These are phyloP conservation scores for Rhizophora mangle DNA, from an alignment of 345 rosid genomes.

Conservation along the genomic window DNA sequence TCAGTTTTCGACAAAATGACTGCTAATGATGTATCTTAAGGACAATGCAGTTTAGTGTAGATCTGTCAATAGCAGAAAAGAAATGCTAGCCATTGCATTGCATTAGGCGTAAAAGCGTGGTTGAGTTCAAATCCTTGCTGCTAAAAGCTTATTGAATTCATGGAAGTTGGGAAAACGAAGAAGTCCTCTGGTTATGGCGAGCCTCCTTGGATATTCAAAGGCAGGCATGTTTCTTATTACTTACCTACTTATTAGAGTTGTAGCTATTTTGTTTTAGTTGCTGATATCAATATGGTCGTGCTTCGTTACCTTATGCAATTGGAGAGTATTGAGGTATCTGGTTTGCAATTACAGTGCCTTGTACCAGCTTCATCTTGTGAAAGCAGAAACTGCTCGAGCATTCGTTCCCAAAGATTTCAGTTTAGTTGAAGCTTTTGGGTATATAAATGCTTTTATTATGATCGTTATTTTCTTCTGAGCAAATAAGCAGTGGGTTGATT, in stretches of 20 bases:
- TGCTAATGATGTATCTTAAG: not conserved
- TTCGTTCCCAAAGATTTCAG: slow-evolving; percentile 75
- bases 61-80: slow-evolving; percentile 6
- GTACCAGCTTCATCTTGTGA: slow-evolving; percentile 95
- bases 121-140: not conserved
- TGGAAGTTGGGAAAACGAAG: slow-evolving; percentile 47
- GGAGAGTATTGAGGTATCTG: not conserved
- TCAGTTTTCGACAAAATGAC: not conserved
- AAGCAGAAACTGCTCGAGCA: slow-evolving; percentile 74
- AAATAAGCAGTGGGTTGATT: not conserved
- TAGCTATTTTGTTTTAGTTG: no score
- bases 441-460: slow-evolving; percentile 1
- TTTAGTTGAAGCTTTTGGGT: slow-evolving; percentile 98
- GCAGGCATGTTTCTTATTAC: slow-evolving; percentile 53
- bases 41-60: slow-evolving; percentile 4
- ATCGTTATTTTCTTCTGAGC: not conserved
- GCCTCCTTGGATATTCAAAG: slow-evolving; percentile 91
- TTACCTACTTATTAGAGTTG: not conserved
- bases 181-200: slow-evolving; percentile 57
- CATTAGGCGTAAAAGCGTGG: not conserved
- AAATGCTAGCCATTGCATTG: slow-evolving; percentile 2
- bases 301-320: not conserved
- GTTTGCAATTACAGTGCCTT: slow-evolving; percentile 60
- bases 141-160: slow-evolving; percentile 24
- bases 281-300: not conserved